These are phyloP conservation scores for Mycogone perniciosa DNA, from an alignment of 2,329 filamentous ascomycete species.

Conservation along the genomic window DNA sequence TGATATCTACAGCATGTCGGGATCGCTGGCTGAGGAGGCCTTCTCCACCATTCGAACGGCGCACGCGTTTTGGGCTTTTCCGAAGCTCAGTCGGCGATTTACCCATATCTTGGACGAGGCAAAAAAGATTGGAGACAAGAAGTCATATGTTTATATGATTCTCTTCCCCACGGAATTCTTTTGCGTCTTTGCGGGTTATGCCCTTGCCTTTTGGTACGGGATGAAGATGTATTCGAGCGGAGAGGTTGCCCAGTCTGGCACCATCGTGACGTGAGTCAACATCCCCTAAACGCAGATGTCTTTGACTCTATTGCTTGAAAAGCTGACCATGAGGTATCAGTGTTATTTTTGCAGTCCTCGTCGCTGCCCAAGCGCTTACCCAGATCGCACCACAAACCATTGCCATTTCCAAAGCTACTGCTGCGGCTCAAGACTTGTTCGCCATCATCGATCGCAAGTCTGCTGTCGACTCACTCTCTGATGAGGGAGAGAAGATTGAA, in stretches of 20 bases:
- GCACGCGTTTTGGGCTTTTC: slow-evolving; percentile 45
- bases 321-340: slow-evolving; percentile 11
- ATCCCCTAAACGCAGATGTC: slow-evolving; percentile 13
- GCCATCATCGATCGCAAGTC: slow-evolving; percentile 40
- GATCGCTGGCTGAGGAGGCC: slow-evolving; percentile 42
- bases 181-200: slow-evolving; percentile 41
- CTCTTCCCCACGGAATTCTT: slow-evolving; percentile 42
- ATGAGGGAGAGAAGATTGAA: slow-evolving; percentile 25
- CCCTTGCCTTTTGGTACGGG: slow-evolving; percentile 47
- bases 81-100: slow-evolving; percentile 37
- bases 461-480: slow-evolving; percentile 36
- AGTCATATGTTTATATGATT: slow-evolving; percentile 36
- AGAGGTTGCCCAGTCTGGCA: slow-evolving; percentile 39
- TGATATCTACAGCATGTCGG: slow-evolving; percentile 36
- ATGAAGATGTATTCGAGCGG: slow-evolving; percentile 39
- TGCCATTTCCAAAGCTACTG: slow-evolving; percentile 39
- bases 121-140: slow-evolving; percentile 33
- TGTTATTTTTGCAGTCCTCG: slow-evolving; percentile 42
- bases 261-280: slow-evolving; percentile 38
- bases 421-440: slow-evolving; percentile 42
- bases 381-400: slow-evolving; percentile 42
- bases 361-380: slow-evolving; percentile 40
- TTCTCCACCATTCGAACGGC: slow-evolving; percentile 43
- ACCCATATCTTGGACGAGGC: slow-evolving; percentile 36
- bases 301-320: slow-evolving; percentile 18